Evolutionary conservation across 345 rosid genomes (phyloP).

Genomic region (Murraya paniculata): DNA sequence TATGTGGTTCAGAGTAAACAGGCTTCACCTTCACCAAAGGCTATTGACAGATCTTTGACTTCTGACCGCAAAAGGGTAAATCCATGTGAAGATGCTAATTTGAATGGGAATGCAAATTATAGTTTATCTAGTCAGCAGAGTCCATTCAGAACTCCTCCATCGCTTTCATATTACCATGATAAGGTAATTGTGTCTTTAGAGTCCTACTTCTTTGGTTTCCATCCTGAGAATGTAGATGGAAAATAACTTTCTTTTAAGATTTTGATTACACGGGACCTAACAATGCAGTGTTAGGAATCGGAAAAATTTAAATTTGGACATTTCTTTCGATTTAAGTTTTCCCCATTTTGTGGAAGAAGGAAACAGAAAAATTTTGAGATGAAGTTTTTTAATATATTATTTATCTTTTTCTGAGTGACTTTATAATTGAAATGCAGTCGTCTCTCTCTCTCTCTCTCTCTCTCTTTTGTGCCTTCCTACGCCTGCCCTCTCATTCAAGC

Average conservation of each 20-base stretch:
- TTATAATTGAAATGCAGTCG: background rate
- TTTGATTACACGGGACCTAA: background rate
- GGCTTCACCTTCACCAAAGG: constrained; percentile 31
- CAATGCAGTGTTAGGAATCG: background rate
- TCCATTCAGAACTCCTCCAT: constrained; percentile 94
- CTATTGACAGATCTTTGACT: constrained; percentile 36
- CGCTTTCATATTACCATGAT: constrained; percentile 54
- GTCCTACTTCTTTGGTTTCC: constrained; percentile 2
- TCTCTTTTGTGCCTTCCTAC: too few species aligned
- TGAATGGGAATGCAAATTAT: constrained; percentile 17
- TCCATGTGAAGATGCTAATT: constrained; percentile 34
- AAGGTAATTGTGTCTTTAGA: constrained; percentile 45
- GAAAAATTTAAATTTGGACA: background rate
- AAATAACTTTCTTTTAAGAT: background rate
- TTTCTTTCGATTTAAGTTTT: background rate
- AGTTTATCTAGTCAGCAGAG: constrained; percentile 46
- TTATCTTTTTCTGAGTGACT: background rate
- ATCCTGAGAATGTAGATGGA: background rate
- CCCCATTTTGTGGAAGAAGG: background rate
- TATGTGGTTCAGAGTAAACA: constrained; percentile 29
- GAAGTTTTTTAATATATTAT: background rate
- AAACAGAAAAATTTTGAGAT: background rate
- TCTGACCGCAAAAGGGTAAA: constrained; percentile 44
- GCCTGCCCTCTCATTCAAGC: background rate
- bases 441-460: background rate